A percentile compares a stretch with the other conserved stretches of the same genome.
phyloP scores from a whole-genome alignment of 2,329 filamentous ascomycete species.

The Fusarium duplospermum region DNA sequence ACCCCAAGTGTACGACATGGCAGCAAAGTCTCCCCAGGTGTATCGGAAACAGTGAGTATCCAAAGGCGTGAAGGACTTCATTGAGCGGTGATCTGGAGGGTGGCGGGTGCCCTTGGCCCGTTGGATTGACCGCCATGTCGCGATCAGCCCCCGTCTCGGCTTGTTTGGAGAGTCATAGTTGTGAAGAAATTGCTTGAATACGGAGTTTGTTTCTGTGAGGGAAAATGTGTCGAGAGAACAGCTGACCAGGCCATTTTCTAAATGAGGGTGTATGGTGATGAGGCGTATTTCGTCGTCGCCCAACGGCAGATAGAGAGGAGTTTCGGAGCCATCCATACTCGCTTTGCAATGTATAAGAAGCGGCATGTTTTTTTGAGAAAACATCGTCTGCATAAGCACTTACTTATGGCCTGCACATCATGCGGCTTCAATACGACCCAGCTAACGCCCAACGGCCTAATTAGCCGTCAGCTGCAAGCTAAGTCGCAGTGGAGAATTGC shows the following conservation, averaged over 20 bases:
- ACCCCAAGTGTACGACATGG: conserved; percentile 16
- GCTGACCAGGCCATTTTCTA: conserved; percentile 1
- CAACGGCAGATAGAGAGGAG: conserved; percentile 2
- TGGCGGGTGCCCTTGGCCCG: not conserved
- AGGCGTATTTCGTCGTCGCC: conserved; percentile 11
- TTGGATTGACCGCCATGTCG: conserved; percentile 14
- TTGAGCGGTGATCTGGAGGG: not conserved
- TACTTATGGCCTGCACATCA: not conserved
- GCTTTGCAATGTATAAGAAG: not conserved
- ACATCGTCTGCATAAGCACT: not conserved
- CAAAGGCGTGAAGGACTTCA: conserved; percentile 9
- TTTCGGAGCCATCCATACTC: not conserved
- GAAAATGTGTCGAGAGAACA: conserved; percentile 14
- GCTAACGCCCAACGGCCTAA: conserved; percentile 2
- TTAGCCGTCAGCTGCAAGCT: not conserved
- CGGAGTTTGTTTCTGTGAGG: conserved; percentile 2
- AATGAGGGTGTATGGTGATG: conserved; percentile 5
- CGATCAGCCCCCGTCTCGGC: conserved; percentile 9
- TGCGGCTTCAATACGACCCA: not conserved
- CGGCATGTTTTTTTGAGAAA: not conserved
- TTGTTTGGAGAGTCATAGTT: conserved; percentile 2
- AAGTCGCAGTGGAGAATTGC: not conserved
- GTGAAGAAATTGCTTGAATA: conserved; percentile 6
- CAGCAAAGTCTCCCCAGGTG: conserved; percentile 16
- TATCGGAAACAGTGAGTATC: conserved; percentile 4